Base-by-base conservation (phyloP, 1,139 yeast genomes). In the Geotrichum histeridarum region DNA sequence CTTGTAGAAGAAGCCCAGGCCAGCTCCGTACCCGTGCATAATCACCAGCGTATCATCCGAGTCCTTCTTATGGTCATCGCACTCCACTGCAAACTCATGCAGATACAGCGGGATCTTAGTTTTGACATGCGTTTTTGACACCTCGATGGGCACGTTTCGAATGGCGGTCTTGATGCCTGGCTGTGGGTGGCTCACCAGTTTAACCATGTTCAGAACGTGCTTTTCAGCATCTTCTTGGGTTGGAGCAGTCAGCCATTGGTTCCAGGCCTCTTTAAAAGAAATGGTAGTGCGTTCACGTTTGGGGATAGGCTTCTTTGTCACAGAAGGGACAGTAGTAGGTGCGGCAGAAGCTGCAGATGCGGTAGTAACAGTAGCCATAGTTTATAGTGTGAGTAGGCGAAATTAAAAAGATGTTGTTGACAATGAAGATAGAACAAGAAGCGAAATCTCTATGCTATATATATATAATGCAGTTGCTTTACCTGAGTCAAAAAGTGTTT, bases 1-100 rank as follows among this genome's bases (percentile, higher is more conserved):
- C 54, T 90, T 74, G 59, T 86, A 86, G 71, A 81, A 89, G 64
- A 91, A 82, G 22, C 91, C 89, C 8, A 84, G 75, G 0, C 94
- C 84, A 0, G 96, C 93, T 0, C 93, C 95, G 67, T 86, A 88
- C 0, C 97, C 97, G 66, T 89, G 97, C 35, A 89, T 63, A 66
- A 89, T 76, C 6, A 87, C 86, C 22, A 84, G 61, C 30, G 18
- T 51, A 15, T 48, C 51, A 14, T 31, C 56, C 7, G 54, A 41
- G 8, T n/a, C 38, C n/a, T 15, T 38, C 12, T 7, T 27, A 27
- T 57, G 54, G 41, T 59, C 60, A n/a, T 59, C 59, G 27, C 67
- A 66, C 32, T 59, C 59, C 4, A 69, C 61, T 36, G 66, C 68
- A 51, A 83, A 76, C 61, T 82, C 84, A 61, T 82, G 84, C 63